A percentile compares a stretch with the other conserved stretches of the same genome.
These are phyloP conservation scores for Porodaedalea pini DNA, from an alignment of 1,284 basidiomycete species.

Conservation along the genomic window DNA sequence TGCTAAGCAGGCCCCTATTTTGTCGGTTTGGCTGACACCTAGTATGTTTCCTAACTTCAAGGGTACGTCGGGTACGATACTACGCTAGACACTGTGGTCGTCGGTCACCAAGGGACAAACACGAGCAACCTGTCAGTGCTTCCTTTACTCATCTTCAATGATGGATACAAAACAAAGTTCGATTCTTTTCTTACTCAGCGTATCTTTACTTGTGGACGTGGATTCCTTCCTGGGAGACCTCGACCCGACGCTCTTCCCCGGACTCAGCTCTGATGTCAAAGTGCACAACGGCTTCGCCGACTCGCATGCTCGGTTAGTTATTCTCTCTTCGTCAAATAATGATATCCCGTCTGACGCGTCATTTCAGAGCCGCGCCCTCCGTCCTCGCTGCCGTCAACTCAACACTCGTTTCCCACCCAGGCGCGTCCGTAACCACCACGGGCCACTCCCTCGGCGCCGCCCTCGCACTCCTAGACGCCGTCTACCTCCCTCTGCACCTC, in stretches of 20 bases:
- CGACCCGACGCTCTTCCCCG: slow-evolving; percentile 54
- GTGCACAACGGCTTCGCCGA: slow-evolving; percentile 57
- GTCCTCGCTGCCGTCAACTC: slow-evolving; percentile 48
- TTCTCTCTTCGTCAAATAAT: neutral
- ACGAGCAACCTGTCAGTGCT: slow-evolving; percentile 27
- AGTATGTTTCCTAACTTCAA: slow-evolving; percentile 12
- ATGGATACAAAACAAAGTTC: neutral
- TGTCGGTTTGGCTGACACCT: neutral
- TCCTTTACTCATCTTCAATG: neutral
- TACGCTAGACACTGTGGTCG: slow-evolving; percentile 29
- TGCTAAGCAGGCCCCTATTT: slow-evolving; percentile 7
- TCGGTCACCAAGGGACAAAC: slow-evolving; percentile 35
- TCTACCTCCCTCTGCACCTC: slow-evolving; percentile 37
- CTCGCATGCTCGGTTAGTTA: slow-evolving; percentile 48
- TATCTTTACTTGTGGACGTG: slow-evolving; percentile 52
- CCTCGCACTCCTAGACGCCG: slow-evolving; percentile 45
- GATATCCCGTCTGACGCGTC: slow-evolving; percentile 2
- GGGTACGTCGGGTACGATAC: slow-evolving; percentile 38
- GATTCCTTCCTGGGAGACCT: slow-evolving; percentile 40
- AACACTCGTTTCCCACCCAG: slow-evolving; percentile 37
- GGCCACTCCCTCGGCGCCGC: slow-evolving; percentile 58
- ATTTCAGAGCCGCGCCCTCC: slow-evolving; percentile 41
- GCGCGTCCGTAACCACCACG: slow-evolving; percentile 42
- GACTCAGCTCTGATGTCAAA: slow-evolving; percentile 42
- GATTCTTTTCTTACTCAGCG: slow-evolving; percentile 8